These are phyloP conservation scores for Neoboletus brunneissimus DNA, from an alignment of 768 basidiomycete species.

Conservation along the genomic window DNA sequence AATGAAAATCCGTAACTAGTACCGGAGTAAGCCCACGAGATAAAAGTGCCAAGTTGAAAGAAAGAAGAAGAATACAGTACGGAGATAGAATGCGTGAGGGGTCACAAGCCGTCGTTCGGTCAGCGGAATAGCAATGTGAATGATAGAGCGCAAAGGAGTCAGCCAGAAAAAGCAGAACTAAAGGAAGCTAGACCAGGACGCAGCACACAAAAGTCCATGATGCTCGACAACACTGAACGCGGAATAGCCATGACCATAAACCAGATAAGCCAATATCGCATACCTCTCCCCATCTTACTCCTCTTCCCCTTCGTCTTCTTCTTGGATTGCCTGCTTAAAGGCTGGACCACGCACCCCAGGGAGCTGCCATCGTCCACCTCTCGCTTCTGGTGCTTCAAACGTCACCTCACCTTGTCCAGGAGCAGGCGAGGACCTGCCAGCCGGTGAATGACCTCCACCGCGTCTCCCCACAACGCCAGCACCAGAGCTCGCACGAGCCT, in stretches of 20 bases:
- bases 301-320: slow-evolving; percentile 85
- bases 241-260: slow-evolving; percentile 8
- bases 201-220: slow-evolving; percentile 10
- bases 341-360: slow-evolving; percentile 69
- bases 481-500: slow-evolving; percentile 24
- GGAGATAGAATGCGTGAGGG: slow-evolving; percentile 3
- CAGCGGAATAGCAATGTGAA: slow-evolving; percentile 18
- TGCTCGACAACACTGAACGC: slow-evolving; percentile 10
- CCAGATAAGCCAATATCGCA: slow-evolving; percentile 1
- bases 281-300: slow-evolving; percentile 35
- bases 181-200: not conserved
- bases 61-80: not conserved
- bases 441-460: slow-evolving; percentile 58
- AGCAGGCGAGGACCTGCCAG: slow-evolving; percentile 57
- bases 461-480: slow-evolving; percentile 33
- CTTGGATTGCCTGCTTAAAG: slow-evolving; percentile 70
- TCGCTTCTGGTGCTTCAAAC: slow-evolving; percentile 48
- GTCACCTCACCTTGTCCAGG: slow-evolving; percentile 43
- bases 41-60: not conserved
- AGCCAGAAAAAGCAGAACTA: slow-evolving; percentile 4
- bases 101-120: slow-evolving; percentile 8
- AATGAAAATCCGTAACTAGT: slow-evolving; percentile 23
- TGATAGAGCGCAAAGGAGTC: not conserved
- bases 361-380: slow-evolving; percentile 64
- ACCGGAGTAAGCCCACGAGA: slow-evolving; percentile 13